These are phyloP conservation scores for Scheffersomyces titani DNA, from an alignment of 1,139 yeast genomes.

Conservation along the genomic window DNA sequence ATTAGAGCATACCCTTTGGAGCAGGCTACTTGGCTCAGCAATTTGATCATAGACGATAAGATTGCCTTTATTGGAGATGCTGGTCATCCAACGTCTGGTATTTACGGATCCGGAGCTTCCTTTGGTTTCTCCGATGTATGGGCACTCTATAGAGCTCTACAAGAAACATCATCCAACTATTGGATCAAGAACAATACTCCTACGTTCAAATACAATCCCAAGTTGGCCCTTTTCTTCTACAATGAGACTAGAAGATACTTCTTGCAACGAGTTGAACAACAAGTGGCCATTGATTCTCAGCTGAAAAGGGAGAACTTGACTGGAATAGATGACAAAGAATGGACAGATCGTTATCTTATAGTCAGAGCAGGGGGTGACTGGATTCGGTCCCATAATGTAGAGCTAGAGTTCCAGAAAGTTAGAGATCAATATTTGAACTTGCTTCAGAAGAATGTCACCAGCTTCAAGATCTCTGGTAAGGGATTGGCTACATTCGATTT, in stretches of 20 bases:
- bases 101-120: slow-evolving; percentile 15
- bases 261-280: slow-evolving; percentile 11
- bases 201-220: slow-evolving; percentile 4
- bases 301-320: slow-evolving; percentile 1
- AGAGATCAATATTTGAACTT: slow-evolving; percentile 8
- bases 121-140: slow-evolving; percentile 15
- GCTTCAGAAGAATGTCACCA: background rate
- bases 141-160: slow-evolving; percentile 11
- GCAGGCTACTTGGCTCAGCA: slow-evolving; percentile 11
- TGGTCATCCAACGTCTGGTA: slow-evolving; percentile 13
- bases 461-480: background rate
- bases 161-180: slow-evolving; percentile 6
- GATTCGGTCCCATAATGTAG: slow-evolving; percentile 13
- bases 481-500: background rate
- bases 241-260: slow-evolving; percentile 12
- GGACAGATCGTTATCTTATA: background rate
- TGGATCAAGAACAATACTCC: slow-evolving; percentile 2
- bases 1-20: slow-evolving; percentile 13
- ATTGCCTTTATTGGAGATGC: slow-evolving; percentile 38
- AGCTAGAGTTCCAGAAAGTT: slow-evolving; percentile 10
- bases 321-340: background rate
- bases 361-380: slow-evolving; percentile 8
- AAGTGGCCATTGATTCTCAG: slow-evolving; percentile 9
- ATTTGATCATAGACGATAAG: slow-evolving; percentile 12
- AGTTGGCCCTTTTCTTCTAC: slow-evolving; percentile 8